These are phyloP conservation scores for Cyberlindnera mrakii DNA, from an alignment of 805 yeast genomes.

Conservation along the genomic window DNA sequence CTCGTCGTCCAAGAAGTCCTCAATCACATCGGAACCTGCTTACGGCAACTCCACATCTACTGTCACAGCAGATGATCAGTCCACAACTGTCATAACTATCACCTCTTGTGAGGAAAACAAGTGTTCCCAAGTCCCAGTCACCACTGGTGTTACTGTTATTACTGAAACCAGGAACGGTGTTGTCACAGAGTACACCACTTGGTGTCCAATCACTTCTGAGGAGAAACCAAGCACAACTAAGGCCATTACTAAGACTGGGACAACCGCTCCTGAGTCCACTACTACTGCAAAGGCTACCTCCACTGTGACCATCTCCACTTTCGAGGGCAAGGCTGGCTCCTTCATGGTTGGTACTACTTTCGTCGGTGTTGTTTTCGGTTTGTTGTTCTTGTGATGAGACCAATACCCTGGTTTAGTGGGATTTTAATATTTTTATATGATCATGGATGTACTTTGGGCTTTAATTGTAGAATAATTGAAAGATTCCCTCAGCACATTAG, in stretches of 20 bases:
- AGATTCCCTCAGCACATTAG: no score
- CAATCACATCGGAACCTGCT: no score
- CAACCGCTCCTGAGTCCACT: background rate
- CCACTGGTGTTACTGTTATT: constrained; percentile 6
- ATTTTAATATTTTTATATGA: no score
- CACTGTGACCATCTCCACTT: constrained; percentile 1
- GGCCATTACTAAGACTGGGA: background rate
- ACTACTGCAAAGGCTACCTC: background rate
- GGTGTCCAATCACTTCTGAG: constrained; percentile 2
- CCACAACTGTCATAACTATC: constrained; percentile 2
- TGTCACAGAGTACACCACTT: constrained; percentile 3
- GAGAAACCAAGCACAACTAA: background rate
- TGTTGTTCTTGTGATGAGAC: constrained; percentile 1
- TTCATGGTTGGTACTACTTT: background rate
- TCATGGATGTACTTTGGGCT: no score
- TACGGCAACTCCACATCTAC: background rate
- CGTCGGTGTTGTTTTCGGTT: background rate
- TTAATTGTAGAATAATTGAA: no score
- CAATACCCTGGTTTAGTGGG: no score
- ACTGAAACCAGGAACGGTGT: constrained; percentile 2
- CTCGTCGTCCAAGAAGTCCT: no score
- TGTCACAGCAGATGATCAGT: background rate
- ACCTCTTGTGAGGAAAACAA: constrained; percentile 4
- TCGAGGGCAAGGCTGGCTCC: constrained; percentile 2
- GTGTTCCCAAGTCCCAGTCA: constrained; percentile 1